Conservation (phyloP, 2,329 filamentous ascomycete species). For the Iodosphaeria phyllophila region DNA sequence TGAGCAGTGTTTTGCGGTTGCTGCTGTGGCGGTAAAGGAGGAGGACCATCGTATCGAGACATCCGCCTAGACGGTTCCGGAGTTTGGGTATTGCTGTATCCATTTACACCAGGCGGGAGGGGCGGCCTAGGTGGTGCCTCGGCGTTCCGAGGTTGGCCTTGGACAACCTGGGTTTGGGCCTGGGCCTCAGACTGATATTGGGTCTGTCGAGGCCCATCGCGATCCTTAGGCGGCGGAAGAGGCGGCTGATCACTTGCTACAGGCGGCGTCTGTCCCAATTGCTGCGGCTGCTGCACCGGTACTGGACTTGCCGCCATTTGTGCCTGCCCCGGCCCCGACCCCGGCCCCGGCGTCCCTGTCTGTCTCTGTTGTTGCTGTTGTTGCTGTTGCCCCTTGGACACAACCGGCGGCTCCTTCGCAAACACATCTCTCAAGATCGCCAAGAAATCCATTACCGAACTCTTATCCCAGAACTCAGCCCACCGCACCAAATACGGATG, state of each 20-base stretch:
- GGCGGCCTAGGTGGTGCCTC: constrained; percentile 15
- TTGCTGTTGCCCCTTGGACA: constrained; percentile 52
- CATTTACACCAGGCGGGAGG: too few relatives aligned
- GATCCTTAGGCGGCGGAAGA: constrained; percentile 35
- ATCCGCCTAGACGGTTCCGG: constrained; percentile 8
- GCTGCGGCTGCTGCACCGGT: constrained; percentile 14
- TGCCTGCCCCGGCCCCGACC: too few relatives aligned
- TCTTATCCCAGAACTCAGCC: constrained; percentile 76
- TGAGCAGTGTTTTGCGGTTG: too few relatives aligned
- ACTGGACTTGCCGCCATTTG: too few relatives aligned
- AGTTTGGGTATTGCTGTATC: too few relatives aligned
- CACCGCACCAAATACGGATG: constrained; percentile 90
- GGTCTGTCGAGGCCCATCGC: constrained; percentile 10
- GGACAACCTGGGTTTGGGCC: constrained; percentile 12
- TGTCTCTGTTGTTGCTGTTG: constrained; percentile 5
- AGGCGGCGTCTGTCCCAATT: too few relatives aligned
- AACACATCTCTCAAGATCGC: constrained; percentile 73
- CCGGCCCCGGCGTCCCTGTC: constrained; percentile 1
- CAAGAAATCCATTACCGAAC: constrained; percentile 68
- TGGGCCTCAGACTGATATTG: too few relatives aligned
- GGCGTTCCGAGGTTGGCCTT: constrained; percentile 14
- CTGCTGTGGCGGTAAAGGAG: constrained; percentile 12
- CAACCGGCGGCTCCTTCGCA: constrained; percentile 82
- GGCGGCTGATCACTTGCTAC: constrained; percentile 19
- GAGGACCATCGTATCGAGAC: constrained; percentile 15